Conservation (phyloP, 176 grass and related monocot genomes). For the Carex parvula region DNA sequence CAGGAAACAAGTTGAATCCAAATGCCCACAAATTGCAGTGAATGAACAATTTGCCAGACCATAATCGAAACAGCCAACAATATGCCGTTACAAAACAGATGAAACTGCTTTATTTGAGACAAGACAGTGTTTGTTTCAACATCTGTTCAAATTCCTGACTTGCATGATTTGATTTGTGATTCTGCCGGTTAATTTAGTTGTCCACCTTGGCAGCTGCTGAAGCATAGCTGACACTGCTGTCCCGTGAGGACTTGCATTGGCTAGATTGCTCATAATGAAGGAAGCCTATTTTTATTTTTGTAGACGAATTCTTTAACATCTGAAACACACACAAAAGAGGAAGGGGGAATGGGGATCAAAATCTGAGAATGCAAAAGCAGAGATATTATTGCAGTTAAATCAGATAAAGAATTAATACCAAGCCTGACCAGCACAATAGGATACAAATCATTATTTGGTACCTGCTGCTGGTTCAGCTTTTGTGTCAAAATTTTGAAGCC, state of each 20-base stretch:
- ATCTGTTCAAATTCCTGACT: background rate
- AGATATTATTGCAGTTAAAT: background rate
- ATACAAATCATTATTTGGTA: background rate
- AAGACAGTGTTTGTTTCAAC: background rate
- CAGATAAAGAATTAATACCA: background rate
- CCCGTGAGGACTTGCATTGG: conserved; percentile 69
- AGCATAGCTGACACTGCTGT: conserved; percentile 87
- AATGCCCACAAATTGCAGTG: background rate
- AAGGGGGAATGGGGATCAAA: background rate
- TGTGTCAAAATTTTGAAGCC: background rate
- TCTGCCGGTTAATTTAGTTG: conserved; percentile 15
- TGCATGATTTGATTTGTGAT: background rate
- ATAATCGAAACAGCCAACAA: background rate
- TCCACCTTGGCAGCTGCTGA: conserved; percentile 66
- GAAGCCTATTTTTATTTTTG: conserved; percentile 74
- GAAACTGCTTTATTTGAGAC: background rate
- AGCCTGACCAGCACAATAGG: background rate
- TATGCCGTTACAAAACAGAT: background rate
- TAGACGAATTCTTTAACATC: conserved; percentile 63
- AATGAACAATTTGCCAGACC: background rate
- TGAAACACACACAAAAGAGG: conserved; percentile 16
- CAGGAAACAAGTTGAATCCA: background rate
- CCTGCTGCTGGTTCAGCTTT: background rate
- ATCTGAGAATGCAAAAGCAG: background rate
- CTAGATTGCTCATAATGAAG: conserved; percentile 88